Conservation (phyloP, 441 rosid species). For the Erodium moschatum region DNA sequence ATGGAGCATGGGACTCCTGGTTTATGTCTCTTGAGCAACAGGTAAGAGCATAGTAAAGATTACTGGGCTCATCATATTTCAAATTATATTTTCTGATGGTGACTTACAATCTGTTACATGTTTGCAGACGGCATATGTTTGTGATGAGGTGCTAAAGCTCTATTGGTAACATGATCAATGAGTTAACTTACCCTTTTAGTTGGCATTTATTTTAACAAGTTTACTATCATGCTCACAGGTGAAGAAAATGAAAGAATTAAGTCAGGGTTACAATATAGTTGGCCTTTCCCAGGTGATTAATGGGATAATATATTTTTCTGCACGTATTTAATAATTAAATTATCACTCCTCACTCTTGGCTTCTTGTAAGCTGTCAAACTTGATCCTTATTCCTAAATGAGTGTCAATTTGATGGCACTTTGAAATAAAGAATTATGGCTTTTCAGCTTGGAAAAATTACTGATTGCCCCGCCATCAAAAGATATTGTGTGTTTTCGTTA, state of each 20-base stretch:
- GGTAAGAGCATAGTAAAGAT: conserved; percentile 29
- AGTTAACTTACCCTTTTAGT: conserved; percentile 9
- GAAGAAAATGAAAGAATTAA: conserved; percentile 56
- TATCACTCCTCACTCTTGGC: neutral
- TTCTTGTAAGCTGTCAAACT: neutral
- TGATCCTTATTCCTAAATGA: neutral
- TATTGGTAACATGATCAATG: conserved; percentile 18
- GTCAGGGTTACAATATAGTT: conserved; percentile 55
- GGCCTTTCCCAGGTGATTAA: conserved; percentile 67
- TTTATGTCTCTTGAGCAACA: conserved; percentile 55
- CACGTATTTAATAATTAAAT: neutral
- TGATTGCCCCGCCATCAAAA: neutral
- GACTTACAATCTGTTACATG: conserved; percentile 15
- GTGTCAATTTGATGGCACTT: conserved; percentile 4
- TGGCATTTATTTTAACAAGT: conserved; percentile 19
- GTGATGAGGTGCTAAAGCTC: conserved; percentile 44
- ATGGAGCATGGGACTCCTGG: conserved; percentile 69
- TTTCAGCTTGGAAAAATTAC: neutral
- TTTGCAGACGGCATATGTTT: conserved; percentile 41
- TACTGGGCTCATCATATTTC: conserved; percentile 8
- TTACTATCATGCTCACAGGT: conserved; percentile 30
- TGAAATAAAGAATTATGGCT: neutral
- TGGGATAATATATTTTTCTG: neutral
- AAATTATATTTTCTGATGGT: conserved; percentile 6
- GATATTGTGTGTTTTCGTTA: neutral